Conservation (phyloP, 208 protist species). For the Trypanosomatidae sp. region DNA sequence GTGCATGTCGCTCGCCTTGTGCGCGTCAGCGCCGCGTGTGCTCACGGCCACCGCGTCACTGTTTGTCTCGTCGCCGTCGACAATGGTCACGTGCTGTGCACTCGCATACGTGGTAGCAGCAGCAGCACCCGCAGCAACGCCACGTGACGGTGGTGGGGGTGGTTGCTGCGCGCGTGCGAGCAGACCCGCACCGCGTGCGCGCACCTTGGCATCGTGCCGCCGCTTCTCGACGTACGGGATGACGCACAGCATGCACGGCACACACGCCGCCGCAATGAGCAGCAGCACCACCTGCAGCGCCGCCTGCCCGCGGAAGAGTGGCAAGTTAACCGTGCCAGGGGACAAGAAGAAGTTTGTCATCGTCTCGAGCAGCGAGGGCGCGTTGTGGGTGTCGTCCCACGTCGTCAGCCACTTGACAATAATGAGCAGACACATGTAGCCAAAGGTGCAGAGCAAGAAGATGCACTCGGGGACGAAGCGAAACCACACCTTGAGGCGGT, state of each 20-base stretch:
- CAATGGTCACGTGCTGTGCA: not conserved
- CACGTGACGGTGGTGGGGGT: no score
- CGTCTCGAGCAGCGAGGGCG: conserved; percentile 78
- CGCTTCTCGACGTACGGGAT: conserved; percentile 68
- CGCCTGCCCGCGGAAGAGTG: conserved; percentile 67
- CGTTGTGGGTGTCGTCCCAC: conserved; percentile 78
- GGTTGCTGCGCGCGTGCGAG: no score
- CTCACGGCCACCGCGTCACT: not conserved
- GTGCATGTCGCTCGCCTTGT: not conserved
- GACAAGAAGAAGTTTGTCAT: conserved; percentile 91
- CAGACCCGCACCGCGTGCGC: conserved; percentile 16
- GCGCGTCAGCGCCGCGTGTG: not conserved
- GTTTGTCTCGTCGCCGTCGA: no score
- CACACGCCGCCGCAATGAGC: conserved; percentile 43
- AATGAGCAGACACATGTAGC: conserved; percentile 96
- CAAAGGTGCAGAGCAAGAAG: conserved; percentile 92
- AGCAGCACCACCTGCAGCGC: conserved; percentile 76
- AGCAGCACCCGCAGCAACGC: no score
- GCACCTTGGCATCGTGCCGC: conserved; percentile 12
- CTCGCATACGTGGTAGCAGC: conserved; percentile 6
- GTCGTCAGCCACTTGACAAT: conserved; percentile 94
- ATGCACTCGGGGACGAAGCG: conserved; percentile 96
- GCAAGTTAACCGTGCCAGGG: conserved; percentile 58
- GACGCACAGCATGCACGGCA: conserved; percentile 76
- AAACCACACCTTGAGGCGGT: conserved; percentile 82